Evolutionary conservation across 2,329 filamentous ascomycete species (phyloP), one percentile per base, ranked within the genome.

Genomic region (Exophiala bonariae): DNA sequence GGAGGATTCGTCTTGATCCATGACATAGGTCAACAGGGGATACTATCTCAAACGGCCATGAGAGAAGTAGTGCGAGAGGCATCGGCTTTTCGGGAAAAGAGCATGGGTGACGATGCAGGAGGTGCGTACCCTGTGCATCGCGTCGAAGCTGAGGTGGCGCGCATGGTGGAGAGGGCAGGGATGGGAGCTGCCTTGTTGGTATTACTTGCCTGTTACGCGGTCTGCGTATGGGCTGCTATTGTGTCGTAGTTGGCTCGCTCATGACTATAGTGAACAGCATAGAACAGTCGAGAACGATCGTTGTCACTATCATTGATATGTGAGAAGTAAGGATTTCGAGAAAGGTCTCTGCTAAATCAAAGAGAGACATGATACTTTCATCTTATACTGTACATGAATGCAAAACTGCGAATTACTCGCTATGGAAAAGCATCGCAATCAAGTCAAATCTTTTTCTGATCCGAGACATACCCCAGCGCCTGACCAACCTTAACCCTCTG

Each of bases 401-500:
- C n/a, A n/a, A n/a, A n/a, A n/a, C n/a, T n/a, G n/a, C n/a, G n/a
- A n/a, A n/a, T n/a, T n/a, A n/a, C n/a, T n/a, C n/a, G n/a, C n/a
- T n/a, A n/a, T n/a, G n/a, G n/a, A n/a, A n/a, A n/a, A n/a, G n/a
- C n/a, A n/a, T n/a, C 6, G 23, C 6, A 26, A 26, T 26, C 23
- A 26, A 26, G 6, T 26, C 11, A 11, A 26, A 6, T 33, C 10
- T 33, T 47, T 4, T 55, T 47, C 2, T 50, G 53, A 41, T 82
- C 80, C 26, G 82, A 75, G 9, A 96, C 85, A 62, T 79, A 83
- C 1, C 92, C 93, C 49, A 99, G 67, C 6, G 86, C 83, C 72
- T 99, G 79, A 3, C 93, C 93, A 72, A 97, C 86, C 73, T 90
- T 90, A 52, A 99, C 82, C 60, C 78, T 87, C 73, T 92, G 87